Evolutionary conservation across 345 rosid species (phyloP).

Genomic region (Microthlaspi erraticum): DNA sequence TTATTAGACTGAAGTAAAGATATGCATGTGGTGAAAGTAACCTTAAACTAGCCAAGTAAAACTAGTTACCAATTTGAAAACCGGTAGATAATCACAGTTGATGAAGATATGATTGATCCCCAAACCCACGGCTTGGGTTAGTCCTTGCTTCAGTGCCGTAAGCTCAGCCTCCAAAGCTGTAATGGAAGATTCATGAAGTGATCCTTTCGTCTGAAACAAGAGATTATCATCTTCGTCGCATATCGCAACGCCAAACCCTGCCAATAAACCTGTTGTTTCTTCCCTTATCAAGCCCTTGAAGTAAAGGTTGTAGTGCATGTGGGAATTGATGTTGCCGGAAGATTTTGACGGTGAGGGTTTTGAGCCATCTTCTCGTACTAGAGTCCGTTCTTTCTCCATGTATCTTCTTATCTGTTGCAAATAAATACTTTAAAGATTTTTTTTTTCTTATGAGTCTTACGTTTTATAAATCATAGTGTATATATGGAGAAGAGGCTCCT

Average conservation of each 20-base stretch:
- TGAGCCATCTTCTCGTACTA: too few relatives aligned
- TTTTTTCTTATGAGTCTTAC: too few relatives aligned
- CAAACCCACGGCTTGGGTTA: background rate
- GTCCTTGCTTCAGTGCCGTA: conserved; percentile 14
- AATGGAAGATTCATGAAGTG: background rate
- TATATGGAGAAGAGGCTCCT: too few relatives aligned
- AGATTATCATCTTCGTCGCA: background rate
- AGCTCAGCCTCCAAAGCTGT: conserved; percentile 12
- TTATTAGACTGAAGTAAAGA: too few relatives aligned
- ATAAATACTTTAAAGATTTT: too few relatives aligned
- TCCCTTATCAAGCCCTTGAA: background rate
- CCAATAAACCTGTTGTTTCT: background rate
- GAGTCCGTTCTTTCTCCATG: too few relatives aligned
- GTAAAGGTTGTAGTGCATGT: conserved; percentile 1
- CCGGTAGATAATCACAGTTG: background rate
- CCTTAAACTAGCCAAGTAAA: too few relatives aligned
- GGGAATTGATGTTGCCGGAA: too few relatives aligned
- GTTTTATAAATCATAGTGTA: too few relatives aligned
- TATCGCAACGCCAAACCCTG: background rate
- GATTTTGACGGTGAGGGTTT: too few relatives aligned
- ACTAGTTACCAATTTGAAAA: conserved; percentile 5
- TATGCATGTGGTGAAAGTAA: too few relatives aligned
- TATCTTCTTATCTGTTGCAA: too few relatives aligned
- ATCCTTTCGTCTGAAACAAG: conserved; percentile 16
- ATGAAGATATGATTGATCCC: conserved; percentile 18